Conservation (phyloP, 2,329 filamentous ascomycete genomes). For the Bipolaris victoriae region DNA sequence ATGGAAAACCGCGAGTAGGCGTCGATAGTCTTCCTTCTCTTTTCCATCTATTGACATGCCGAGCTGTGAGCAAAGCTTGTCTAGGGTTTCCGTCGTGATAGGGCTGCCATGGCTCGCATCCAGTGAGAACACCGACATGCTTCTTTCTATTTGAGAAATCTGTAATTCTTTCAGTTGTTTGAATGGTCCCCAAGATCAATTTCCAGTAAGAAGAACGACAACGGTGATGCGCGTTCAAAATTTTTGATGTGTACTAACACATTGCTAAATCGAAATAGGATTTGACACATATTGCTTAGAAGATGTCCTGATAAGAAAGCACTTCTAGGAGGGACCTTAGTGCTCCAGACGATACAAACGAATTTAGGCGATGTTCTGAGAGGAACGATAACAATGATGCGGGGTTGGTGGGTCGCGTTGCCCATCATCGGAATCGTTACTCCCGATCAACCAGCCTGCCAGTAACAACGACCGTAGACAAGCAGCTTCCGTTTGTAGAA, state of each 20-base stretch:
- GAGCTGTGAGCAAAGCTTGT: constrained; percentile 41
- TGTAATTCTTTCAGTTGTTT: neutral
- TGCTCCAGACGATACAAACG: neutral
- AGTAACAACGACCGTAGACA: neutral
- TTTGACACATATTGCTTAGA: too few species aligned
- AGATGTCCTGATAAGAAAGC: neutral
- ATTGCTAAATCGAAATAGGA: neutral
- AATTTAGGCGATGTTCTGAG: neutral
- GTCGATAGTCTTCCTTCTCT: constrained; percentile 49
- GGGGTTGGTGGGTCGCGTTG: constrained; percentile 5
- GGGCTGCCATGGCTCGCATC: constrained; percentile 41
- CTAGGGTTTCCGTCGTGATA: constrained; percentile 42
- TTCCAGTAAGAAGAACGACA: neutral
- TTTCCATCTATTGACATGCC: constrained; percentile 43
- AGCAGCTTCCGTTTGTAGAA: neutral
- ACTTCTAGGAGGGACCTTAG: neutral
- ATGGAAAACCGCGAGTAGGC: constrained; percentile 49
- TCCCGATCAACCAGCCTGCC: constrained; percentile 6
- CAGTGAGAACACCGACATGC: constrained; percentile 50
- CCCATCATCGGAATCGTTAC: constrained; percentile 9
- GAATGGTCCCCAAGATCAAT: too few species aligned
- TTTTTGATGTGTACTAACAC: neutral
- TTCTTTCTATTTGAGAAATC: neutral
- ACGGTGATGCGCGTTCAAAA: neutral
- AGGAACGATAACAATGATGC: constrained; percentile 7